A percentile compares a stretch with the other conserved stretches of the same genome.
Conservation (phyloP, 2,329 filamentous ascomycete genomes). For the Aspergillus candidus region DNA sequence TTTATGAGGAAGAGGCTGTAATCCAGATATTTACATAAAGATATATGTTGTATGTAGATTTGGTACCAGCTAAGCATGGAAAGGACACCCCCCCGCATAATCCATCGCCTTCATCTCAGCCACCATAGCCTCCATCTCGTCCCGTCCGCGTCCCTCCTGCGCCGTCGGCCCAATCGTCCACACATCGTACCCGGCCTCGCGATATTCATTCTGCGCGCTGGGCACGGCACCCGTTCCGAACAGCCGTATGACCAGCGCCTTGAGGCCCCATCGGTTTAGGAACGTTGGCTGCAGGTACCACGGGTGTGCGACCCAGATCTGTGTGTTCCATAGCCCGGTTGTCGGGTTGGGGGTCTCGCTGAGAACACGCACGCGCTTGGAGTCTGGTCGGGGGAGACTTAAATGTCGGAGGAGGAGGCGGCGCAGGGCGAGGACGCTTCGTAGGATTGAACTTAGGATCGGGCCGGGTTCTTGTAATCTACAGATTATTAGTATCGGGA, state of each 20-base stretch:
- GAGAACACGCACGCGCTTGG: slow-evolving; percentile 2
- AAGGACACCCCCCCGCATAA: slow-evolving; percentile 7
- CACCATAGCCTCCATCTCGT: slow-evolving; percentile 9
- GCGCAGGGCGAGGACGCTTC: background rate
- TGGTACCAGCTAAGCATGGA: slow-evolving; percentile 1
- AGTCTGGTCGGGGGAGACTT: slow-evolving; percentile 4
- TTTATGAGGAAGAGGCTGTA: slow-evolving; percentile 19
- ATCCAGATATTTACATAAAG: no score
- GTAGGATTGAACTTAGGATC: no score
- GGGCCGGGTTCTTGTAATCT: no score
- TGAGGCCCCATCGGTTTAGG: slow-evolving; percentile 10
- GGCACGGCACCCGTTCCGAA: slow-evolving; percentile 10
- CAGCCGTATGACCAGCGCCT: slow-evolving; percentile 9
- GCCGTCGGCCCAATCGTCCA: slow-evolving; percentile 9
- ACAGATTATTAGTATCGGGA: no score
- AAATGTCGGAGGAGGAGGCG: slow-evolving; percentile 5
- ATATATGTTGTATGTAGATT: no score
- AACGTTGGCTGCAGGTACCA: slow-evolving; percentile 20
- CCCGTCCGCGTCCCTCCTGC: slow-evolving; percentile 9
- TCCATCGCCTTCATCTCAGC: slow-evolving; percentile 1
- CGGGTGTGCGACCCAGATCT: slow-evolving; percentile 11
- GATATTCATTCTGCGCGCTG: slow-evolving; percentile 1
- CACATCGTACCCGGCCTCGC: slow-evolving; percentile 9
- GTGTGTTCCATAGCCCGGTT: slow-evolving; percentile 4
- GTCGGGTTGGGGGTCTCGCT: slow-evolving; percentile 4